A percentile compares a stretch with the other conserved stretches of the same genome.
phyloP scores from a whole-genome alignment of 176 grass and related monocot genomes.

The Eragrostis nindensis region DNA sequence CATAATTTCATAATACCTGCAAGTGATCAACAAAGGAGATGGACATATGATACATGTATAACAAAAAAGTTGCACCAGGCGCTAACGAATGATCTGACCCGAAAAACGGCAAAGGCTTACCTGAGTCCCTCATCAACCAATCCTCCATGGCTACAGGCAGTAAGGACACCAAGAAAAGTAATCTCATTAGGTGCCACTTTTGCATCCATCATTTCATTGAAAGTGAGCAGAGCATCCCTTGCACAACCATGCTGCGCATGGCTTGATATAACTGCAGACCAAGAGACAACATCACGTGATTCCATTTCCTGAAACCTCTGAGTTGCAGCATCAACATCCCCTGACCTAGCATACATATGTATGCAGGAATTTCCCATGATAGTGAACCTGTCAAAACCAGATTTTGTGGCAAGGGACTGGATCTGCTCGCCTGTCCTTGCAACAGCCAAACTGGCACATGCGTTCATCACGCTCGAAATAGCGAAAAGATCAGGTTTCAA shows the following conservation, averaged over 20 bases:
- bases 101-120: conserved; percentile 26
- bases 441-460: conserved; percentile 68
- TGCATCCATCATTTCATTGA: conserved; percentile 55
- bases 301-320: conserved; percentile 73
- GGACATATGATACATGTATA: conserved; percentile 4
- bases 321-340: conserved; percentile 62
- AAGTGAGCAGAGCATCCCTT: conserved; percentile 52
- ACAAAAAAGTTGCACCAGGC: neutral
- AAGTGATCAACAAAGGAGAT: conserved; percentile 25
- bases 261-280: conserved; percentile 79
- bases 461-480: conserved; percentile 67
- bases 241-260: conserved; percentile 77
- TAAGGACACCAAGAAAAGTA: conserved; percentile 77
- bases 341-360: conserved; percentile 82
- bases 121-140: conserved; percentile 75
- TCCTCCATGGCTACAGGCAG: conserved; percentile 83
- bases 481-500: conserved; percentile 70
- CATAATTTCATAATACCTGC: conserved; percentile 74
- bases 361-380: conserved; percentile 71
- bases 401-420: conserved; percentile 61
- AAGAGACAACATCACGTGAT: conserved; percentile 62
- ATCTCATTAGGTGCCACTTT: conserved; percentile 64
- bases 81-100: neutral
- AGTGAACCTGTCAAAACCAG: conserved; percentile 58
- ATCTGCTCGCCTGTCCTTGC: conserved; percentile 65